Base-by-base conservation (phyloP, 2,329 filamentous ascomycete genomes). In the Aschersonia sp. region DNA sequence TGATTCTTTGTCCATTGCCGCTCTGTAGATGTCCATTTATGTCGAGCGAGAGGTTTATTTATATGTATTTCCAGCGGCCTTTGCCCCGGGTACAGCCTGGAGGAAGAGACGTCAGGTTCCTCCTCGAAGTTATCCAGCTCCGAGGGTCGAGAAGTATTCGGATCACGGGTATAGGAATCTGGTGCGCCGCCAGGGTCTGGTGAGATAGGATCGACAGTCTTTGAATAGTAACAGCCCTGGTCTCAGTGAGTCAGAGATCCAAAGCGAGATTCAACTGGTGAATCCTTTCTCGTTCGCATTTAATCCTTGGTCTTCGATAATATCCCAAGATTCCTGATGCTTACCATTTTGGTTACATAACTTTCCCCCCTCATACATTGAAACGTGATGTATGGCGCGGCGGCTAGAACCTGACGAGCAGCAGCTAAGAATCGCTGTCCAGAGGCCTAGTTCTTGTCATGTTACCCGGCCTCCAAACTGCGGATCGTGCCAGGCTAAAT, bases 1-100 rank as follows among this genome's bases (percentile, higher is more conserved):
- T 82, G 69, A 12, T 66, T 59, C n/a, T 75, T 77, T 1, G 84
- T 88, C 85, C 85, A 94, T 12, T 67, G 64, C 22, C 76, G 76
- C 47, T 73, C 71, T 51, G 72, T 74, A 48, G 81, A 77, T 10
- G 68, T 68, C 84, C 84, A 88, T 47, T 73, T 66, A 55, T 84
- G 82, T 1, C 71, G 72, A 43, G 75, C 74, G 40, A 89, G 67
- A 1, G 83, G 82, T 54, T 77, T 76, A 57, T 87, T 84, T 59
- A 84, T 83, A 59, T 84, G 82, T 56, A 83, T 74, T 44, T 71
- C 69, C 5, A 81, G 68, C 3, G 73, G 69, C 30, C 62, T 62
- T 40, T 59, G 60, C 44, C 66, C 59, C 42, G 61, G 66, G 45
- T 59, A 61, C 29, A 61, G 64, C 43, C 58, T 59, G 46, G 58